Base-by-base conservation (phyloP, 2,329 filamentous ascomycete species). In the Fusarium burgessii region DNA sequence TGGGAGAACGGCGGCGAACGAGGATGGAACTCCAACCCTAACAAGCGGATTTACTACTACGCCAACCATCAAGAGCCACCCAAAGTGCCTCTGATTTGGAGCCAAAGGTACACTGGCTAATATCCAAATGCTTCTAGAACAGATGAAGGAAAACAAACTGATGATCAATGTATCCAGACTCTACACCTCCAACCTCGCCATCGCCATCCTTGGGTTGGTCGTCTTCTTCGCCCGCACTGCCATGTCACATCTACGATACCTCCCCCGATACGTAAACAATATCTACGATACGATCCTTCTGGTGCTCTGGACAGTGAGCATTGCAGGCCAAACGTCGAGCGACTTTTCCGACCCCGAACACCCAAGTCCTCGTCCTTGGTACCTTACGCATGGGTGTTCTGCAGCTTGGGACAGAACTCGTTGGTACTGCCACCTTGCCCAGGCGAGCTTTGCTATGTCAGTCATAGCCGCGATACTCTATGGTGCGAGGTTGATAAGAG, bases 11-110 rank as follows among this genome's bases (percentile, higher is more conserved):
- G 76, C 15, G 75, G 75, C 33, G 73, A 69, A 25, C 58, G 76
- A n/a, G 74, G 76, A 17, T 79, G 74, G 73, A 79, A 74, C 63
- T 79, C 77, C 38, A 76, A 77, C 38, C 78, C 77, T 6, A 75
- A 74, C 6, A 33, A 71, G 40, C 62, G 76, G 42, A 77, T 77
- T 9, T 79, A 78, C 60, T 78, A 68, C 51, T 78, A 78, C 20
- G 77, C 78, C 32, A 78, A 79, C 69, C 67, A 77, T 29, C 64
- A 67, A n/a, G 76, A 78, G 40, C 74, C 71, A 18, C 76, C 78
- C 9, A 68, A 74, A 42, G 69, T 78, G 5, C 75, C 77, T 5
- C 40, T 73, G 13, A 71, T 78, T 20, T 78, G 78, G 75, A 72
- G 70, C 4, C 68, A 77, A 45, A 75, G 68, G 78, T 79, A 62